Evolutionary conservation across 202 grass and related monocot genomes (phyloP).

Genomic region (Musa balbisiana): DNA sequence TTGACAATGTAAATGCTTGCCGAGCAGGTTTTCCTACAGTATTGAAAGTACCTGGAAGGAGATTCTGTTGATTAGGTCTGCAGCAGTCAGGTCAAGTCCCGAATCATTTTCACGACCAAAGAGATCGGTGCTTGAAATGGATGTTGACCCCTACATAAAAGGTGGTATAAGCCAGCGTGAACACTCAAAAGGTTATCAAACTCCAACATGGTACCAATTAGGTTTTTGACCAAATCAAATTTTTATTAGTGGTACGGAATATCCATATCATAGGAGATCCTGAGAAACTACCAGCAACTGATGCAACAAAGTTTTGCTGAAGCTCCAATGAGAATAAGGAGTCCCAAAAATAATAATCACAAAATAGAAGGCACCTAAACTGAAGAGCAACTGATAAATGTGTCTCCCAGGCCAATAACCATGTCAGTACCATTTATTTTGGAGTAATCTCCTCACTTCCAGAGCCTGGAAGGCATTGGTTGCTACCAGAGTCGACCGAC

Average conservation of each 20-base stretch:
- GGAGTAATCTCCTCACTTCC: neutral
- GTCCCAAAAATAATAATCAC: too few species aligned
- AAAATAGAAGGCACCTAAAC: too few species aligned
- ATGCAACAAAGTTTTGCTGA: too few species aligned
- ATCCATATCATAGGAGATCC: neutral
- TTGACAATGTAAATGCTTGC: neutral
- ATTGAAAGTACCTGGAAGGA: conserved; percentile 67
- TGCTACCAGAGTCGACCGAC: neutral
- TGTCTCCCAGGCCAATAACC: too few species aligned
- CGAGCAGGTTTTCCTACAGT: neutral
- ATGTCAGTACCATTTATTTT: neutral
- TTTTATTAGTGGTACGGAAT: conserved; percentile 11
- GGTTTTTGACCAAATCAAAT: neutral
- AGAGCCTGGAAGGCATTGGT: neutral
- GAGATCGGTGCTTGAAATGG: conserved; percentile 96
- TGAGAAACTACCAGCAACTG: neutral
- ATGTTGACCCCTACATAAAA: conserved; percentile 48
- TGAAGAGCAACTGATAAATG: too few species aligned
- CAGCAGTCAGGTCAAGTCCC: conserved; percentile 45
- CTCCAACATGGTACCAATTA: too few species aligned
- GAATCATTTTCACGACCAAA: conserved; percentile 55
- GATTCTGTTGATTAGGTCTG: conserved; percentile 72
- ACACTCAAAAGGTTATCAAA: neutral
- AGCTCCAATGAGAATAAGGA: too few species aligned
- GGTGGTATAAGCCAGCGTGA: neutral